Evolutionary conservation across 768 basidiomycete genomes (phyloP), one percentile per base, ranked within the genome.

Genomic region (Jaapia argillacea): DNA sequence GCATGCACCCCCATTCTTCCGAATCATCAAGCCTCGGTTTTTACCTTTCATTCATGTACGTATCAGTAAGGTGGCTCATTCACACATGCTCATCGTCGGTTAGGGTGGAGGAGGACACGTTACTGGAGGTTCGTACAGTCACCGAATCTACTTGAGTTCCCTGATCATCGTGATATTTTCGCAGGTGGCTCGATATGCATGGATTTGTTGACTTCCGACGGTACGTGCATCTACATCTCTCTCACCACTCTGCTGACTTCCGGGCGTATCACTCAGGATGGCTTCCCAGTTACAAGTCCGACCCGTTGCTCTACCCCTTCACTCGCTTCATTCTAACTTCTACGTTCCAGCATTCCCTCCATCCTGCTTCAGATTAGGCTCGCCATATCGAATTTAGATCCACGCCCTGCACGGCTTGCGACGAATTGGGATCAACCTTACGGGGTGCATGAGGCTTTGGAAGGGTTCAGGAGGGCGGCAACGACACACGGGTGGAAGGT

Each of bases 131-230:
- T 47, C 22, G 61, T 51, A 21, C 24, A 24, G 26, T 7, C 6
- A 13, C 16, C 24, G 41, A 12, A 16, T 40, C 27, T 27, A 43
- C 40, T 42, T 40, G 20, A 46, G 21, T 42, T 14, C 22, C 1
- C 16, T 25, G 31, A 36, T 42, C 16, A 24, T 6, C 36, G 48
- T 39, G 40, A 50, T 40, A 46, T 41, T 46, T 35, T 40, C 4
- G 25, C 47, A 75, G 79, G 81, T 7, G 82, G 81, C 2, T 81
- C 78, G 3, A 81, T 85, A 40, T 85, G 82, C 51, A 82, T 85
- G 80, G 81, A 84, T 54, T 62, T 82, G 5, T 59, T 83, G 40
- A 81, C 79, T 1, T 66, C 77, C 0, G 75, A 79, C 46, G 80
- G 79, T 75, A 43, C 50, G 69, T 45, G 22, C 28, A 5, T n/a